Percentiles rank a stretch among this genome's conserved stretches.
These are phyloP conservation scores for Chlorella sp. DNA, from an alignment of 139 green algal species.

Conservation along the genomic window DNA sequence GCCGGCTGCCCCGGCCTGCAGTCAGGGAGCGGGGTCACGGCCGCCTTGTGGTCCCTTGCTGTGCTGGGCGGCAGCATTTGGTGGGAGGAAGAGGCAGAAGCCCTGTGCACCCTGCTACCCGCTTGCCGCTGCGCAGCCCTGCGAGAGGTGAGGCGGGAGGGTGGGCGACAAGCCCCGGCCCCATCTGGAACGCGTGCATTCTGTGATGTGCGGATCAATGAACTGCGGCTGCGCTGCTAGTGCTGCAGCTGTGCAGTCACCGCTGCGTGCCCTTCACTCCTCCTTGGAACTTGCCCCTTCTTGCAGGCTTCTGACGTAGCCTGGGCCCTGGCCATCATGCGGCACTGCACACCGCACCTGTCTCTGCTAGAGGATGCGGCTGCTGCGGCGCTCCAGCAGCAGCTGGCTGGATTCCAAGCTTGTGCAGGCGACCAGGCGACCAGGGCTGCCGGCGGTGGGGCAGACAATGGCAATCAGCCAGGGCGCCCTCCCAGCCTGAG, in stretches of 20 bases:
- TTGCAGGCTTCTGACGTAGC: background rate
- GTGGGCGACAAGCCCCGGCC: no score
- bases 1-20: background rate
- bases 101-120: slow-evolving; percentile 20
- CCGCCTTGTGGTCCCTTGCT: slow-evolving; percentile 5
- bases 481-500: background rate
- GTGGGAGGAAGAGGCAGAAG: slow-evolving; percentile 19
- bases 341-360: slow-evolving; percentile 24
- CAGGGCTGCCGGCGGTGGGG: background rate
- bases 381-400: background rate
- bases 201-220: no score
- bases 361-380: background rate
- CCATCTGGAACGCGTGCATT: no score
- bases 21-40: background rate
- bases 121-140: background rate
- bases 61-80: slow-evolving; percentile 18
- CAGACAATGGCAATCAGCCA: background rate
- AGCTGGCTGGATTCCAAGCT: background rate
- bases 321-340: slow-evolving; percentile 17
- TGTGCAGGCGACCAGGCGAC: background rate
- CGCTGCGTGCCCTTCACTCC: background rate
- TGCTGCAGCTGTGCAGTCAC: background rate
- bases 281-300: background rate
- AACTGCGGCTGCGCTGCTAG: no score
- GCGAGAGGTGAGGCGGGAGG: background rate